Evolutionary conservation across 2,329 filamentous ascomycete genomes (phyloP), one percentile per base, ranked within the genome.

Genomic region (Pseudocercospora macadamiae): DNA sequence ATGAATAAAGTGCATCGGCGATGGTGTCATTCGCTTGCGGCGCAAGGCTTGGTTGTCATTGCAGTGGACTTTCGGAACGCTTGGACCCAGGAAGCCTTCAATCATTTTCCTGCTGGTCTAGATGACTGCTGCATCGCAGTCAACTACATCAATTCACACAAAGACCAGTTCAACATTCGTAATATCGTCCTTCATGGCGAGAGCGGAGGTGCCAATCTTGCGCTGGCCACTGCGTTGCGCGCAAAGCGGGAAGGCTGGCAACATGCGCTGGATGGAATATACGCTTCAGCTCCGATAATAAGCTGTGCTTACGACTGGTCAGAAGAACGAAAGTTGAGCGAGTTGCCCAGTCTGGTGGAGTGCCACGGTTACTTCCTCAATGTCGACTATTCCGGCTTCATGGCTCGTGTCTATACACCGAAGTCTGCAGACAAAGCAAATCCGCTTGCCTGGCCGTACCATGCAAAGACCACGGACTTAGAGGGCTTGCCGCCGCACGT

Each of bases 51-150:
- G 10, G 45, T 70, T 9, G 61, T 55, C 10, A 63, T 72, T 28
- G 48, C 57, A 10, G 55, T 66, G 28, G 68, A 72, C 53, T 72
- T 68, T 60, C 68, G 70, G 51, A 72, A 72, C 49, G 68, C 69
- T 21, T 67, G 60, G 36, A 45, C 45, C 4, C 14, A 53, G 12
- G 37, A 60, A 4, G 49, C 37, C n/a, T 54, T 62, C 59, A 64
- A 68, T 54, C 67, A 64, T 3, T 71, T 68, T 54, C 69, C 68
- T 4, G 58, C 61, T 12, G 69, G 68, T 1, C 55, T 71, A 21
- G 66, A 70, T 47, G 70, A 71, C 54, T 69, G 68, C 48, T 61
- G 55, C 3, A 45, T 66, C 4, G 70, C 64, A 7, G 54, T 63
- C 19, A 36, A 62, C 18, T 66, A 63, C 45, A 53, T 71, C 25